Base-by-base conservation (phyloP, 2,329 filamentous ascomycete species). In the Aphanoascus verrucosus region DNA sequence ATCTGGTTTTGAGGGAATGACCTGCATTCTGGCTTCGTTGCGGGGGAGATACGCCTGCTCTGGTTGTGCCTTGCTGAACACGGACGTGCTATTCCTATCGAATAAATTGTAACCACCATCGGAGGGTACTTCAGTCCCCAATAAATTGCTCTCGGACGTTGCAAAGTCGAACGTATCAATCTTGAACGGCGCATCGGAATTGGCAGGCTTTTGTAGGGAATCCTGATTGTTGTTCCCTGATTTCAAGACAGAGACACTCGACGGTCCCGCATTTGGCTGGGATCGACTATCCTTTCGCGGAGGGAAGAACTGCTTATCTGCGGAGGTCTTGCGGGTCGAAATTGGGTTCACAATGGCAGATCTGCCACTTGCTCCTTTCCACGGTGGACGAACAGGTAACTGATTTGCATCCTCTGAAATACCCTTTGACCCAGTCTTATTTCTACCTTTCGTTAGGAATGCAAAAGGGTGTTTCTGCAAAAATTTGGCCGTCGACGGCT, bases 321-420 rank as follows among this genome's bases (percentile, higher is more conserved):
- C 46, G 20, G 46, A 70, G 41, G 71, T 79, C 63, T 87, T 83
- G 62, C 80, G 80, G 62, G 87, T 82, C 62, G 74, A 77, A 37
- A 87, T 77, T 2, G 84, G 82, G 43, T 77, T 76, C 34, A 86
- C 77, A 53, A 87, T 74, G 35, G 78, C 73, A 41, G 77, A 76
- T 58, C 85, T 79, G 28, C 86, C 86, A 64, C 82, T 88, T 37
- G 82, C 81, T 15, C 85, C 85, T 61, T 82, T 83, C 86, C 86
- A 89, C 54, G 82, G 72, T 51, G 73, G 69, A 42, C 68, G 55
- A 38, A 59, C 75, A 4, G 82, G 49, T 63, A 72, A 23, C 76
- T 51, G 72, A 58, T 63, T 67, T 59, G 44, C 61, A 63, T 47
- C 59, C 62, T 58, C 65, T 63, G 37, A 31, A 9, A 23, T 17